A percentile compares a stretch with the other conserved stretches of the same genome.
Conservation (phyloP, 768 basidiomycete species). For the Leccinum boreale region DNA sequence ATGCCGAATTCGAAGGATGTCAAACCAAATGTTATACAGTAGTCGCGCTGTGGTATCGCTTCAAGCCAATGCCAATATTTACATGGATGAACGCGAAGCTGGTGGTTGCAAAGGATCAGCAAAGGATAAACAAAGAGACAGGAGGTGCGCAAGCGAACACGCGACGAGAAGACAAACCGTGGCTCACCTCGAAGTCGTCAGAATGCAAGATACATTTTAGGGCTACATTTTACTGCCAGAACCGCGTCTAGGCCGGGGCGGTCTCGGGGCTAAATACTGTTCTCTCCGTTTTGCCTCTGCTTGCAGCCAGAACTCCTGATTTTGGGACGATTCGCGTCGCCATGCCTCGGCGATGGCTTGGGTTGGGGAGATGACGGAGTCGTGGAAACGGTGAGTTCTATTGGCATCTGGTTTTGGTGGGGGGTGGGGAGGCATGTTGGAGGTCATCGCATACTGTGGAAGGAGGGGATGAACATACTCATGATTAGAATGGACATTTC, state of each 20-base stretch:
- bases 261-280: slow-evolving; percentile 41
- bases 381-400: slow-evolving; percentile 27
- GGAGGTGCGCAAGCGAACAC: neutral
- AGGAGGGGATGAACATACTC: slow-evolving; percentile 28
- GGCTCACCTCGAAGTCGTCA: slow-evolving; percentile 17
- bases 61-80: slow-evolving; percentile 23
- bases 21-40: slow-evolving; percentile 25
- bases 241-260: slow-evolving; percentile 33
- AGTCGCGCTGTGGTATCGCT: slow-evolving; percentile 19
- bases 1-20: slow-evolving; percentile 13
- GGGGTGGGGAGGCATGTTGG: slow-evolving; percentile 26
- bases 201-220: slow-evolving; percentile 8
- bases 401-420: slow-evolving; percentile 34
- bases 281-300: slow-evolving; percentile 46
- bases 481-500: slow-evolving; percentile 25
- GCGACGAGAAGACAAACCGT: neutral
- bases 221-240: slow-evolving; percentile 54
- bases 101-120: slow-evolving; percentile 2
- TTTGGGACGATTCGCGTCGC: slow-evolving; percentile 59
- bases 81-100: slow-evolving; percentile 33
- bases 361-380: slow-evolving; percentile 43
- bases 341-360: slow-evolving; percentile 69
- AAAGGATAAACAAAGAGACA: neutral
- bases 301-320: slow-evolving; percentile 57
- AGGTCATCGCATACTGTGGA: slow-evolving; percentile 33